Evolutionary conservation across 2,329 filamentous ascomycete genomes (phyloP).

Genomic region (Aspergillus amoenus): DNA sequence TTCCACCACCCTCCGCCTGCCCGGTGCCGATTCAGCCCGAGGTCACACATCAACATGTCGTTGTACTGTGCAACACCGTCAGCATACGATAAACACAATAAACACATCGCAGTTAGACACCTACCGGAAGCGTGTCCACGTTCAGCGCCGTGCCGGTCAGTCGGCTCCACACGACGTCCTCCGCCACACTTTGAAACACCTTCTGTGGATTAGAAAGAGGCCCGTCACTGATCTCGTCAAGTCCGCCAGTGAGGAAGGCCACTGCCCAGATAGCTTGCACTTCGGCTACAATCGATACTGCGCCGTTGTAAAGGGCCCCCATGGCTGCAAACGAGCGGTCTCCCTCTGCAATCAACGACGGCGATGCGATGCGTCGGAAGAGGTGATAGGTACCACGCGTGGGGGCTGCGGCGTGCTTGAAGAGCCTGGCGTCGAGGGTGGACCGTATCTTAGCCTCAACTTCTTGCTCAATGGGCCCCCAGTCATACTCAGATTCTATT

Average conservation of each 20-base stretch:
- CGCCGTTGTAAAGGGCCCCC: conserved; percentile 19
- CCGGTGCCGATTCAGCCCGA: conserved; percentile 25
- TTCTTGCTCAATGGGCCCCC: conserved; percentile 14
- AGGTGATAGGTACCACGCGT: conserved; percentile 18
- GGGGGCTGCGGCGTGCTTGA: not conserved
- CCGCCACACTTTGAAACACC: conserved; percentile 18
- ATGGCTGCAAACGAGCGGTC: conserved; percentile 24
- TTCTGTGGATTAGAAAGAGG: not conserved
- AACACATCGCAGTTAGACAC: not conserved
- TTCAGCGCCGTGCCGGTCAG: conserved; percentile 21
- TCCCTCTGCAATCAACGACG: conserved; percentile 19
- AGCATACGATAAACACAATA: not conserved
- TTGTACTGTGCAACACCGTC: conserved; percentile 21
- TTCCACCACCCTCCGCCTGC: conserved; percentile 18
- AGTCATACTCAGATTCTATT: not conserved
- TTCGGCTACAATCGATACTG: conserved; percentile 22
- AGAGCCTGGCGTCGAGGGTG: not conserved
- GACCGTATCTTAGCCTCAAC: conserved; percentile 6
- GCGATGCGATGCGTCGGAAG: conserved; percentile 25
- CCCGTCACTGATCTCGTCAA: conserved; percentile 10
- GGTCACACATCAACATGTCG: conserved; percentile 24
- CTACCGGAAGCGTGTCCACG: conserved; percentile 24
- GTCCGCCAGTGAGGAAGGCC: conserved; percentile 22
- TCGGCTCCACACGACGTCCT: conserved; percentile 22
- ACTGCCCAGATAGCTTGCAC: conserved; percentile 17